Evolutionary conservation across 2,329 filamentous ascomycete species (phyloP).

Genomic region (Curvularia hawaiiensis): DNA sequence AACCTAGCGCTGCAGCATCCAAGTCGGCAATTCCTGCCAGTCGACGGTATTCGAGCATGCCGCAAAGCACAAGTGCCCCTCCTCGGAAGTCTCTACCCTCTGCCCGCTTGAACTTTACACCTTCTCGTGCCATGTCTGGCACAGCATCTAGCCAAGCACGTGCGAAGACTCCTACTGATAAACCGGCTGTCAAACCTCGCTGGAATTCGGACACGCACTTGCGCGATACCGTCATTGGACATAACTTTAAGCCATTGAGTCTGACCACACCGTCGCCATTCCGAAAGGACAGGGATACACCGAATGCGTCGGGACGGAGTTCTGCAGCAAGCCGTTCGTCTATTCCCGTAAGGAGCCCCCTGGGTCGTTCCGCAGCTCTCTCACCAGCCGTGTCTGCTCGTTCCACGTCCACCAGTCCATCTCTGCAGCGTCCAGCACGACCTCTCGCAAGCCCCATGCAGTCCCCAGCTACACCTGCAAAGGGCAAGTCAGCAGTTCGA

Average conservation of each 20-base stretch:
- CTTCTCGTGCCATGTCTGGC: conserved; percentile 33
- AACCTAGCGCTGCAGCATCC: conserved; percentile 52
- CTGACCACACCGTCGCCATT: conserved; percentile 44
- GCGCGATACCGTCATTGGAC: conserved; percentile 46
- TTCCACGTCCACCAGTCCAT: conserved; percentile 40
- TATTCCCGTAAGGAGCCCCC: conserved; percentile 44
- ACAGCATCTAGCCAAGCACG: conserved; percentile 34
- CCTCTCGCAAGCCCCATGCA: conserved; percentile 39
- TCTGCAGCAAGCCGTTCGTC: conserved; percentile 36
- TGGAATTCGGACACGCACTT: conserved; percentile 49
- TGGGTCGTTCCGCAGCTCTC: conserved; percentile 34
- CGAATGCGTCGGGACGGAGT: conserved; percentile 29
- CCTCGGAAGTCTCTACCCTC: conserved; percentile 29
- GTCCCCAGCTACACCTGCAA: conserved; percentile 39
- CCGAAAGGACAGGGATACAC: conserved; percentile 25
- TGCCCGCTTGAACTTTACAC: conserved; percentile 26
- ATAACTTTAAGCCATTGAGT: conserved; percentile 46
- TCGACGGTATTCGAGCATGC: conserved; percentile 57
- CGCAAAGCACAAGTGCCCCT: conserved; percentile 35
- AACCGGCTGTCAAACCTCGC: conserved; percentile 40
- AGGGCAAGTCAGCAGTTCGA: conserved; percentile 26
- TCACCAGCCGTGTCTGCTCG: conserved; percentile 30
- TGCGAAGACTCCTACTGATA: conserved; percentile 37
- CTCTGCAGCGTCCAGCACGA: conserved; percentile 32
- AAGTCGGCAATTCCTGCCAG: conserved; percentile 48